Percentiles rank a stretch among this genome's conserved stretches.
phyloP scores from a whole-genome alignment of 2,329 filamentous ascomycete genomes.

The Colletotrichum eleusines region DNA sequence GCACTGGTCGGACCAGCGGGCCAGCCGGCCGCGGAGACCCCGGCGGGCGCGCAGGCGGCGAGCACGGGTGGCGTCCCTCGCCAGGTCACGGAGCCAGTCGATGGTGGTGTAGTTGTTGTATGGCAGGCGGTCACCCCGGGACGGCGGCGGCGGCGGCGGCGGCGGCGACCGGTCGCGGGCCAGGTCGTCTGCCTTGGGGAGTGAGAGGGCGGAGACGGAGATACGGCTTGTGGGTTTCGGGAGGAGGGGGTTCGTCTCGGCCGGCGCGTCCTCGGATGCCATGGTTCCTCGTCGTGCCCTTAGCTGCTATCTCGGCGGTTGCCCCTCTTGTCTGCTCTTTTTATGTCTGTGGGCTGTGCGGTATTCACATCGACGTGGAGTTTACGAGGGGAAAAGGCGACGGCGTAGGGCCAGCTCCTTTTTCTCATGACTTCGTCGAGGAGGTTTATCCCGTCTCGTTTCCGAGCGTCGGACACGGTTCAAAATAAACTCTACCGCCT shows the following conservation, averaged over 20 bases:
- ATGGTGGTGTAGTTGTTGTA: conserved; percentile 74
- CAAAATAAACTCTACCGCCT: neutral
- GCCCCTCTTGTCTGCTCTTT: neutral
- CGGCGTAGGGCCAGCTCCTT: neutral
- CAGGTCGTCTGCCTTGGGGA: conserved; percentile 29
- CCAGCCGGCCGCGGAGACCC: conserved; percentile 53
- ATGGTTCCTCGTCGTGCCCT: neutral
- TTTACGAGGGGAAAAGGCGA: too few species aligned
- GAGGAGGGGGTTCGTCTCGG: conserved; percentile 21
- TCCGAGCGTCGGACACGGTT: neutral
- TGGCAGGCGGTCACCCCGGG: conserved; percentile 64
- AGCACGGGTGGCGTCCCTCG: conserved; percentile 64
- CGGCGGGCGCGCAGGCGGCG: conserved; percentile 4
- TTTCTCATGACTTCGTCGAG: neutral
- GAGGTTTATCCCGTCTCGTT: neutral
- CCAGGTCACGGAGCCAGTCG: conserved; percentile 71
- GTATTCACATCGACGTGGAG: too few species aligned
- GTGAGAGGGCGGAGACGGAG: neutral
- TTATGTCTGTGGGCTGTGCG: conserved; percentile 1
- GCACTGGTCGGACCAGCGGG: conserved; percentile 57
- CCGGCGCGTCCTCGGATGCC: conserved; percentile 7
- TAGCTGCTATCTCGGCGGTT: neutral
- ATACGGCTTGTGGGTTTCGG: conserved; percentile 2
- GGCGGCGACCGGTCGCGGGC: conserved; percentile 14
- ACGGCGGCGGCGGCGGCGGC: neutral